Conservation (phyloP, 805 yeast genomes). For the Myxozyma nipponensis region DNA sequence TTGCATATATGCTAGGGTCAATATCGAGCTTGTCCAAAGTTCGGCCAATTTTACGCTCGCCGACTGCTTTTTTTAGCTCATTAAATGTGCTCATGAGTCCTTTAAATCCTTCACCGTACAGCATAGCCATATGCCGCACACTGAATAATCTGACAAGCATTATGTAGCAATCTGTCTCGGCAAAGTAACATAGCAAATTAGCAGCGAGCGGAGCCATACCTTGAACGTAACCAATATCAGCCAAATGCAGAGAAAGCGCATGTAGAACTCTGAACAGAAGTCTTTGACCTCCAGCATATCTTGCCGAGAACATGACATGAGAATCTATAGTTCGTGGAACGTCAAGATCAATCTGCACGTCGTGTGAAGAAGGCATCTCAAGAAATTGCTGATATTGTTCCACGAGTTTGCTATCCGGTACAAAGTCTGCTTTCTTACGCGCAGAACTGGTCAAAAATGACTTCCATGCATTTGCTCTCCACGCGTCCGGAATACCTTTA, state of each 20-base stretch:
- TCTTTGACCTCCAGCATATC: conserved; percentile 29
- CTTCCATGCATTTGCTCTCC: conserved; percentile 28
- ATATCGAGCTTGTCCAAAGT: conserved; percentile 11
- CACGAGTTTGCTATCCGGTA: conserved; percentile 4
- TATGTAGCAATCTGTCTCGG: conserved; percentile 22
- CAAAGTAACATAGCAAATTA: conserved; percentile 37
- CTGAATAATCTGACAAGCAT: conserved; percentile 20
- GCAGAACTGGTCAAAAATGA: conserved; percentile 22
- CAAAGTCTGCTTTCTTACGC: conserved; percentile 1
- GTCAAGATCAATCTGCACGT: conserved; percentile 29
- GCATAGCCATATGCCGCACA: conserved; percentile 10
- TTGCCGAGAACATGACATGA: conserved; percentile 27
- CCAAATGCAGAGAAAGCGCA: conserved; percentile 21
- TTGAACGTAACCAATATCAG: conserved; percentile 36
- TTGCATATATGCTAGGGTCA: conserved; percentile 24
- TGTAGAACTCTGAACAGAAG: conserved; percentile 28
- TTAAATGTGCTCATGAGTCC: conserved; percentile 21
- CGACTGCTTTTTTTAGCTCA: conserved; percentile 7
- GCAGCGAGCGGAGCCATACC: conserved; percentile 45
- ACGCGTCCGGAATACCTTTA: conserved; percentile 30
- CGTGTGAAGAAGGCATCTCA: conserved; percentile 16
- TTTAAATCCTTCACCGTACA: conserved; percentile 21
- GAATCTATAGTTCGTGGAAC: conserved; percentile 27
- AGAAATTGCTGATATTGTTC: conserved; percentile 1
- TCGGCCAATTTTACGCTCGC: conserved; percentile 6